These are phyloP conservation scores for Polychaeton citri DNA, from an alignment of 2,329 filamentous ascomycete species.

Conservation along the genomic window DNA sequence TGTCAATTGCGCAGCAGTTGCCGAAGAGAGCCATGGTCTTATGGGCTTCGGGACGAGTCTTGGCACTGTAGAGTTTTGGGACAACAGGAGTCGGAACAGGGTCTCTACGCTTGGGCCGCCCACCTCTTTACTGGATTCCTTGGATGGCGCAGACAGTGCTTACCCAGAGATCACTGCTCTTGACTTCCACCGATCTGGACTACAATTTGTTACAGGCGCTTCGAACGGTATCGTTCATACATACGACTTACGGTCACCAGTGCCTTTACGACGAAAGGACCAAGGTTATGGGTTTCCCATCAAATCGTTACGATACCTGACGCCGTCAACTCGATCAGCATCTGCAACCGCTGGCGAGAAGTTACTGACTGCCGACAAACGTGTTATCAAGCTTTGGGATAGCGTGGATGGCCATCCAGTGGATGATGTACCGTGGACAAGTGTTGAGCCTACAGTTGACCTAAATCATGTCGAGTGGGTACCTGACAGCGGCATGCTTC, in stretches of 20 bases:
- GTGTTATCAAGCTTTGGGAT: constrained; percentile 96
- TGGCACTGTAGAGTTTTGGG: constrained; percentile 97
- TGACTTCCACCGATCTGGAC: constrained; percentile 69
- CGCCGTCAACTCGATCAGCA: constrained; percentile 49
- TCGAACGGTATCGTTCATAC: constrained; percentile 77
- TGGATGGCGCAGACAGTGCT: constrained; percentile 14
- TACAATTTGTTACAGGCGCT: constrained; percentile 78
- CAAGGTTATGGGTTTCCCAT: constrained; percentile 92
- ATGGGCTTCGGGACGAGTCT: constrained; percentile 86
- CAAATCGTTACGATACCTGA: constrained; percentile 61
- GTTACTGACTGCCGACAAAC: constrained; percentile 82
- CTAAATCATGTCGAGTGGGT: constrained; percentile 91
- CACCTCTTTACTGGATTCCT: constrained; percentile 15
- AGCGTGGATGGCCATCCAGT: constrained; percentile 51
- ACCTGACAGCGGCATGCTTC: constrained; percentile 81
- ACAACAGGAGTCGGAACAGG: constrained; percentile 68
- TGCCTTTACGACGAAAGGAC: constrained; percentile 78
- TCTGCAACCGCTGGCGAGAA: constrained; percentile 59
- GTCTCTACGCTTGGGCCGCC: constrained; percentile 61
- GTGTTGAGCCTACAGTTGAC: constrained; percentile 86
- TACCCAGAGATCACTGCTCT: constrained; percentile 66
- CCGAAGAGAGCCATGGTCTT: constrained; percentile 78
- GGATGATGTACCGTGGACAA: constrained; percentile 60
- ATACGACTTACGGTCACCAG: constrained; percentile 81
- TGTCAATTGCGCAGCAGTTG: constrained; percentile 77